These are phyloP conservation scores for Ganoderma multipileum DNA, from an alignment of 1,284 basidiomycete species.

Conservation along the genomic window DNA sequence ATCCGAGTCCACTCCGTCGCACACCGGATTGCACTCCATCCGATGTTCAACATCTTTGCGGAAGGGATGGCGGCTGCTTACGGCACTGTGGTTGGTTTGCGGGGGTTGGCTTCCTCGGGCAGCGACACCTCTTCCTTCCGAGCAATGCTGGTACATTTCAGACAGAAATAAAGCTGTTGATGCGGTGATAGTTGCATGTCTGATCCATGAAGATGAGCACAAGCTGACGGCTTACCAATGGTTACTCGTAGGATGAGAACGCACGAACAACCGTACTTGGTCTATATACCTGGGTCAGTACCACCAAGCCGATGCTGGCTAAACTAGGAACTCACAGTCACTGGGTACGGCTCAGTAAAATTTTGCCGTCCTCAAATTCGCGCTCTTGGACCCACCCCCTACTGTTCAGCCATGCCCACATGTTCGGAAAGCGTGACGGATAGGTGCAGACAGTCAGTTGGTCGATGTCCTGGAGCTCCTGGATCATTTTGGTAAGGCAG, in stretches of 20 bases:
- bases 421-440: conserved; percentile 34
- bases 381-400: conserved; percentile 31
- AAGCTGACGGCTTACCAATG: neutral
- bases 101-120: too few relatives aligned
- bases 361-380: conserved; percentile 33
- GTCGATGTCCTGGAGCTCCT: conserved; percentile 18
- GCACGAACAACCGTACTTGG: neutral
- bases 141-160: neutral
- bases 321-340: neutral
- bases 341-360: conserved; percentile 31
- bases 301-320: neutral
- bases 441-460: conserved; percentile 37
- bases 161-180: neutral
- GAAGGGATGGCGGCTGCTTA: neutral
- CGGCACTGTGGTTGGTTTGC: too few relatives aligned
- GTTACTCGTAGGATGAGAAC: neutral
- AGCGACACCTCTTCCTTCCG: neutral
- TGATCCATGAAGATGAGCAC: neutral
- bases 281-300: neutral
- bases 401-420: conserved; percentile 38
- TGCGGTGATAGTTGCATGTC: neutral
- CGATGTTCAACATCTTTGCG: too few relatives aligned
- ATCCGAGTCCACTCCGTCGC: too few relatives aligned
- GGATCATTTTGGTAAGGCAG: conserved; percentile 34
- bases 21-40: too few relatives aligned